A percentile compares a stretch with the other conserved stretches of the same genome.
phyloP scores from a whole-genome alignment of 1,284 basidiomycete species.

The Ustilago loliicola region DNA sequence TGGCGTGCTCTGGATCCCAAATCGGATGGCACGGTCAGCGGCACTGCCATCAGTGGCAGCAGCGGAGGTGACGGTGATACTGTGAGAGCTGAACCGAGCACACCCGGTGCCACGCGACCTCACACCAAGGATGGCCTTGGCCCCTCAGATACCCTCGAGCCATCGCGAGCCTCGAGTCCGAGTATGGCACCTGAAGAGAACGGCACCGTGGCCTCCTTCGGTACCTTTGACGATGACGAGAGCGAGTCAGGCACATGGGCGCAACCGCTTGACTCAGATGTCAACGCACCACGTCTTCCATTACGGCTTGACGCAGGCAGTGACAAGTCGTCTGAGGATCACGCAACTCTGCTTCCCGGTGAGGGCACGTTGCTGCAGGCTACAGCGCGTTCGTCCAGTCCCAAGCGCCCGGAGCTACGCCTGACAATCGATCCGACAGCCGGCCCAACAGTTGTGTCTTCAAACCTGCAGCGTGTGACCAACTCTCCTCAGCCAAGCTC shows the following conservation, averaged over 20 bases:
- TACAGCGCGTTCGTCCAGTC: constrained; percentile 32
- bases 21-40: constrained; percentile 25
- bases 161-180: constrained; percentile 23
- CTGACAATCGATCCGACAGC: constrained; percentile 57
- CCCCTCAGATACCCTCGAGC: not conserved
- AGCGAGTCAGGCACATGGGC: constrained; percentile 65
- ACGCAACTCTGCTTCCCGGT: constrained; percentile 42
- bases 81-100: constrained; percentile 43
- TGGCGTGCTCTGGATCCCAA: constrained; percentile 37
- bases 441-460: constrained; percentile 30
- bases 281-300: constrained; percentile 39
- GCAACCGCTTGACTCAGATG: constrained; percentile 60
- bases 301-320: constrained; percentile 24
- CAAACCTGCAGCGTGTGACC: constrained; percentile 12
- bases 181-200: constrained; percentile 47
- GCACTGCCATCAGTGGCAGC: constrained; percentile 45
- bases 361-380: constrained; percentile 31
- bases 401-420: constrained; percentile 59
- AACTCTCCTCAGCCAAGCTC: constrained; percentile 32
- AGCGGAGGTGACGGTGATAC: constrained; percentile 51
- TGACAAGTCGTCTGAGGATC: constrained; percentile 26
- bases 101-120: constrained; percentile 35
- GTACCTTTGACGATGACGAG: constrained; percentile 61
- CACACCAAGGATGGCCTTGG: constrained; percentile 26
- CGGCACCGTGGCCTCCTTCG: constrained; percentile 57